A percentile compares a stretch with the other conserved stretches of the same genome.
Evolutionary conservation across 441 rosid genomes (phyloP).

Genomic region (Erodium trifolium): DNA sequence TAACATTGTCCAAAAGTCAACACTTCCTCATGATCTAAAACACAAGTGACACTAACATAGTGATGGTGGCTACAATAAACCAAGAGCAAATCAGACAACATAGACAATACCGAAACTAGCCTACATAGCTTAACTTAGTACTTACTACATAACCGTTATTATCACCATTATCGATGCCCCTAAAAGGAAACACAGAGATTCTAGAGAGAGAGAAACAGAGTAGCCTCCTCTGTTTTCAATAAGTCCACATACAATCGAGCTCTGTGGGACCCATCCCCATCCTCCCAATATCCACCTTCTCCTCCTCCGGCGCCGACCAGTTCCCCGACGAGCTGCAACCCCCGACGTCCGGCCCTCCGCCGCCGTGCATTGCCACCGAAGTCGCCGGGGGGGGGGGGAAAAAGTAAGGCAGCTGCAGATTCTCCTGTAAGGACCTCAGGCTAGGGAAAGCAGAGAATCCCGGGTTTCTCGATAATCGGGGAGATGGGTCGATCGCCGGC

Average conservation of each 20-base stretch:
- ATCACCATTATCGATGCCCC: neutral
- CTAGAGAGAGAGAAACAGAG: neutral
- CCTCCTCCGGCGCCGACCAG: conserved; percentile 36
- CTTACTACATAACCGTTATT: conserved; percentile 2
- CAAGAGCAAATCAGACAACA: neutral
- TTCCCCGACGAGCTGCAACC: conserved; percentile 17
- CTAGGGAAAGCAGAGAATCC: conserved; percentile 46
- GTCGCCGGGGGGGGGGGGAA: conserved; percentile 28
- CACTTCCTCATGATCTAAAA: neutral
- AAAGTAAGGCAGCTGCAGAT: conserved; percentile 41
- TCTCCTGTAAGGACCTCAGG: conserved; percentile 66
- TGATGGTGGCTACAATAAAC: too few relatives aligned
- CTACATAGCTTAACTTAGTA: neutral
- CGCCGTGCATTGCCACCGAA: conserved; percentile 13
- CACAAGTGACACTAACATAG: neutral
- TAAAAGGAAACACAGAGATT: neutral
- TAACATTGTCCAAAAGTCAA: neutral
- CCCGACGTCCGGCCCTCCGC: neutral
- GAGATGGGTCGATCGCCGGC: conserved; percentile 23
- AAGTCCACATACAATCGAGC: conserved; percentile 72
- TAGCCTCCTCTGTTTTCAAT: conserved; percentile 12
- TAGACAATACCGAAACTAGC: neutral
- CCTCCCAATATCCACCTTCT: conserved; percentile 27
- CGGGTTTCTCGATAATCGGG: conserved; percentile 24
- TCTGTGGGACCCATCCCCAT: conserved; percentile 38